phyloP scores from a whole-genome alignment of 208 protist species.

The Trypanosoma rangeli region DNA sequence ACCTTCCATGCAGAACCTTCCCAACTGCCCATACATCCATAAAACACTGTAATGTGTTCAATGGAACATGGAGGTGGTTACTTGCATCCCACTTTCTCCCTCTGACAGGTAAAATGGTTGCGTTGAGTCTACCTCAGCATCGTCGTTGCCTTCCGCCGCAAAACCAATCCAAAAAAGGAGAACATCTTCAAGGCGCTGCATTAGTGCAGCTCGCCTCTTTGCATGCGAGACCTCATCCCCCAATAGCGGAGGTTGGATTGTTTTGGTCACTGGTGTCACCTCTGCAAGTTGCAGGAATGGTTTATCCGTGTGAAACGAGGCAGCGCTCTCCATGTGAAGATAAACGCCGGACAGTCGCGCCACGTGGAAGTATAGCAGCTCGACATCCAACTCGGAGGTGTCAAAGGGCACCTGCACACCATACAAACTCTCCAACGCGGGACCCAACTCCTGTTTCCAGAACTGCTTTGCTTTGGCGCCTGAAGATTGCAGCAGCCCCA shows the following conservation, averaged over 20 bases:
- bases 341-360: conserved; percentile 46
- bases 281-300: conserved; percentile 40
- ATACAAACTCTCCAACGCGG: conserved; percentile 43
- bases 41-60: not conserved
- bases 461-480: conserved; percentile 49
- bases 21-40: not conserved
- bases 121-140: conserved; percentile 10
- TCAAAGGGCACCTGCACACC: conserved; percentile 58
- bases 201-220: conserved; percentile 19
- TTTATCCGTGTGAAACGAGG: conserved; percentile 34
- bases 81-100: conserved; percentile 11
- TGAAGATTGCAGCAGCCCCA: conserved; percentile 50
- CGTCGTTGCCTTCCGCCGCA: conserved; percentile 36
- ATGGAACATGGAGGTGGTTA: not conserved
- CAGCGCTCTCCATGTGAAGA: conserved; percentile 42
- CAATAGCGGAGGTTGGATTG: conserved; percentile 22
- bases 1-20: not conserved
- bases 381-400: conserved; percentile 41
- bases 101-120: conserved; percentile 77
- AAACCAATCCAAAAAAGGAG: conserved; percentile 88
- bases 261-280: conserved; percentile 32
- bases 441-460: conserved; percentile 71
- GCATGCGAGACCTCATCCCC: conserved; percentile 6
- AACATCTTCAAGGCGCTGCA: conserved; percentile 35
- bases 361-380: conserved; percentile 56